phyloP scores from a whole-genome alignment of 352 stramenopile species.

The Halophytophthora batemanensis region DNA sequence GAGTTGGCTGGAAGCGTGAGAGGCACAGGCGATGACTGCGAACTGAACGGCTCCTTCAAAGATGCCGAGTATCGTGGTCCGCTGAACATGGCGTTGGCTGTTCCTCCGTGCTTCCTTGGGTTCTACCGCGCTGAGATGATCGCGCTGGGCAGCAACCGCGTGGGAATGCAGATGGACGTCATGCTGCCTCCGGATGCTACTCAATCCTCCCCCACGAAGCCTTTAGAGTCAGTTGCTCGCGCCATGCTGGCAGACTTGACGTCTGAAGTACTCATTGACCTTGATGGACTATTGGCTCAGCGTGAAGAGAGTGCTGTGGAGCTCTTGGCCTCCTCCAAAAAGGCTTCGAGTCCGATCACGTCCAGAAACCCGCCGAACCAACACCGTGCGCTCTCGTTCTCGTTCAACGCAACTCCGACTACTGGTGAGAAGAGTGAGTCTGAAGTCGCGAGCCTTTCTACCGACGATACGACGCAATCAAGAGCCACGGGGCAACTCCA shows the following conservation, averaged over 20 bases:
- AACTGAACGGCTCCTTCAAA: conserved; percentile 55
- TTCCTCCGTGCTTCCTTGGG: conserved; percentile 58
- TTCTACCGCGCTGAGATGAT: conserved; percentile 56
- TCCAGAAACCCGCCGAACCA: conserved; percentile 12
- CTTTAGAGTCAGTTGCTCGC: conserved; percentile 30
- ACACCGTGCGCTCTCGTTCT: conserved; percentile 25
- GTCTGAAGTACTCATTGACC: conserved; percentile 51
- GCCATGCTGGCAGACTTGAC: conserved; percentile 48
- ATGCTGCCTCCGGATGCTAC: conserved; percentile 32
- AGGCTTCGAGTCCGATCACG: not conserved
- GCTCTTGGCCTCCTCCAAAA: not conserved
- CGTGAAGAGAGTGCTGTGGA: conserved; percentile 11
- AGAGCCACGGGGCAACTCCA: conserved; percentile 23
- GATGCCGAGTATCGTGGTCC: conserved; percentile 56
- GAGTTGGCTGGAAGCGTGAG: conserved; percentile 47
- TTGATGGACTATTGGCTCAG: conserved; percentile 47
- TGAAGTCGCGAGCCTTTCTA: not conserved
- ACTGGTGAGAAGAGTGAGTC: not conserved
- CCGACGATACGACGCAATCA: conserved; percentile 11
- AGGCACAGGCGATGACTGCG: conserved; percentile 49
- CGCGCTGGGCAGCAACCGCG: conserved; percentile 29
- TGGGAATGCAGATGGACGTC: conserved; percentile 57
- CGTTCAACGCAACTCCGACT: conserved; percentile 12
- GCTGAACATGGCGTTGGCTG: conserved; percentile 38
- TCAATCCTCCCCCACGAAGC: conserved; percentile 10